These are phyloP conservation scores for Phaeosphaeriaceae sp. DNA, from an alignment of 2,329 filamentous ascomycete species.

Conservation along the genomic window DNA sequence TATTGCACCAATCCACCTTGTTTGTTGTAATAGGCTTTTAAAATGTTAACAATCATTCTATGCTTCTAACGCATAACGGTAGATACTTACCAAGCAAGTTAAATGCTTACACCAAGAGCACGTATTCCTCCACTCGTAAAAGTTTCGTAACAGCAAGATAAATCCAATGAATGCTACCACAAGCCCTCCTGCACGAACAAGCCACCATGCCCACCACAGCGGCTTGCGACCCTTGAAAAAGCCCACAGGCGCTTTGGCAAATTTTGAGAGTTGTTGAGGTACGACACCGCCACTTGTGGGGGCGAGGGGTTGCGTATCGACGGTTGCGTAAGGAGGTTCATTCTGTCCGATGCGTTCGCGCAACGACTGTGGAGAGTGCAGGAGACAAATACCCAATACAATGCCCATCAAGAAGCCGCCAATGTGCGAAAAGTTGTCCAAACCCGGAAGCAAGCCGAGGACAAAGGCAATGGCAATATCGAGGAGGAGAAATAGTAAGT, in stretches of 20 bases:
- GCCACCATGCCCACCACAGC: constrained; percentile 98
- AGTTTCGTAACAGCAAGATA: constrained; percentile 86
- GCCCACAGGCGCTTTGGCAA: constrained; percentile 60
- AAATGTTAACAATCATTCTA: background rate
- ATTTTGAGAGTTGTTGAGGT: constrained; percentile 44
- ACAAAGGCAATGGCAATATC: constrained; percentile 91
- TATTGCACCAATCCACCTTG: constrained; percentile 46
- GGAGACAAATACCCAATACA: constrained; percentile 80
- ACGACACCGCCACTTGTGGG: constrained; percentile 15
- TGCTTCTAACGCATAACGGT: background rate
- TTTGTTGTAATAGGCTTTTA: constrained; percentile 30
- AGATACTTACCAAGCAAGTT: constrained; percentile 80
- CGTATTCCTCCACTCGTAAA: constrained; percentile 77
- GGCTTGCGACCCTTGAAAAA: constrained; percentile 94
- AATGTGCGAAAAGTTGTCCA: constrained; percentile 98
- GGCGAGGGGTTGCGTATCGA: constrained; percentile 47
- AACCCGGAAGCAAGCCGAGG: constrained; percentile 84
- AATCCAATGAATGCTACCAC: constrained; percentile 84
- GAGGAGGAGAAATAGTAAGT: constrained; percentile 84
- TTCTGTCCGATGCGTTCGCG: constrained; percentile 75
- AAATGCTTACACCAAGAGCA: constrained; percentile 96
- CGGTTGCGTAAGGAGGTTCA: constrained; percentile 72
- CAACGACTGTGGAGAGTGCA: constrained; percentile 85
- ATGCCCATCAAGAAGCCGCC: constrained; percentile 94
- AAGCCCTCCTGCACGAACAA: constrained; percentile 78